These are phyloP conservation scores for Papiliotrema fonsecae DNA, from an alignment of 1,284 basidiomycete genomes.

Conservation along the genomic window DNA sequence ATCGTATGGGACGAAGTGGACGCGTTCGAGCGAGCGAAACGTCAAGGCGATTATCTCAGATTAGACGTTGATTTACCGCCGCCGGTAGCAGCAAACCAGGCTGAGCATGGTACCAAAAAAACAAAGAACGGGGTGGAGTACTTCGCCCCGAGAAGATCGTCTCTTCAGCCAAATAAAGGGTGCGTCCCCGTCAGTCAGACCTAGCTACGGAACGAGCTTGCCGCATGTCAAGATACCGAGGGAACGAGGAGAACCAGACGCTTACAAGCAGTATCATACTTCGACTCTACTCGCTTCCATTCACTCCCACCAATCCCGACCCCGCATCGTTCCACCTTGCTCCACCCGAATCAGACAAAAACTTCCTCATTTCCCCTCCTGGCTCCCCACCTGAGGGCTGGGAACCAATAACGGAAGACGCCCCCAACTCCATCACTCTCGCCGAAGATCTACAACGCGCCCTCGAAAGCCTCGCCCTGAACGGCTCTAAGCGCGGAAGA, in stretches of 20 bases:
- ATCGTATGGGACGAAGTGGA: constrained; percentile 64
- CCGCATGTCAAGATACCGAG: too few species aligned
- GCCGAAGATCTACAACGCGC: constrained; percentile 85
- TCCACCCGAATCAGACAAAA: constrained; percentile 77
- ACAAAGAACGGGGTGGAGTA: too few species aligned
- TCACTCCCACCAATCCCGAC: constrained; percentile 53
- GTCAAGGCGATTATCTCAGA: constrained; percentile 38
- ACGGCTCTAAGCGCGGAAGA: constrained; percentile 9
- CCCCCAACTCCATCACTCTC: constrained; percentile 78
- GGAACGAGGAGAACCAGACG: too few species aligned
- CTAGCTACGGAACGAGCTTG: too few species aligned
- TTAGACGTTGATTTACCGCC: constrained; percentile 23
- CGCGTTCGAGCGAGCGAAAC: constrained; percentile 41
- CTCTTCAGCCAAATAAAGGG: too few species aligned
- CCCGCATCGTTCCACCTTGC: constrained; percentile 55
- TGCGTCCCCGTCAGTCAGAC: too few species aligned
- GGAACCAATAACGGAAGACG: constrained; percentile 87
- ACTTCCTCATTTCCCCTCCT: constrained; percentile 96
- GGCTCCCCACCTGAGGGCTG: constrained; percentile 97
- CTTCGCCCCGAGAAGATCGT: too few species aligned
- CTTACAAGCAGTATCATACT: constrained; percentile 58
- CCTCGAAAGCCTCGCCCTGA: constrained; percentile 52
- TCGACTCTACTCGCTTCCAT: constrained; percentile 73
- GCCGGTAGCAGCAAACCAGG: not conserved
- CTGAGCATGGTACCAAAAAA: too few species aligned